Percentiles rank a stretch among this genome's conserved stretches.
Conservation (phyloP, 495 filamentous ascomycete species). For the Lasiosphaeris hirsuta region DNA sequence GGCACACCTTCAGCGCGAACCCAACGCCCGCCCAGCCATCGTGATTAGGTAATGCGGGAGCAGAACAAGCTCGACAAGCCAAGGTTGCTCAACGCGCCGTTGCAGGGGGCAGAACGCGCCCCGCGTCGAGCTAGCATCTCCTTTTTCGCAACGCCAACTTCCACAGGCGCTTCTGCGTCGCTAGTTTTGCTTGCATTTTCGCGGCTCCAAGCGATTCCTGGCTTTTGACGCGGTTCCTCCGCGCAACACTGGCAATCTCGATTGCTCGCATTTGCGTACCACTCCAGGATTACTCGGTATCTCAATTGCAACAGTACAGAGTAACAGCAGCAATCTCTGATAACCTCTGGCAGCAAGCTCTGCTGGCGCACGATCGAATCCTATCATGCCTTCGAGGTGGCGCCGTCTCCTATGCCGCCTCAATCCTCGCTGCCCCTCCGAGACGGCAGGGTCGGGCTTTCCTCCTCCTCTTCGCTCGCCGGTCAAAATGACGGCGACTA, state of each 20-base stretch:
- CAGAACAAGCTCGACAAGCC: neutral
- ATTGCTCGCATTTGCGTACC: neutral
- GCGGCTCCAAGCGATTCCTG: neutral
- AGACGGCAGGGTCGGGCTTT: slow-evolving; percentile 44
- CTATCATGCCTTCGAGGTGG: slow-evolving; percentile 36
- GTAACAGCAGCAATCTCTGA: neutral
- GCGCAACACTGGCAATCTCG: neutral
- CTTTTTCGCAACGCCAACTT: slow-evolving; percentile 2
- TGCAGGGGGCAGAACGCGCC: slow-evolving; percentile 16
- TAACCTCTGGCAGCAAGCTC: neutral
- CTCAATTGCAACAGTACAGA: slow-evolving; percentile 10
- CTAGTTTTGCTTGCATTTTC: neutral
- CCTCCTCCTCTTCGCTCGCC: slow-evolving; percentile 29
- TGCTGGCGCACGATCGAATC: slow-evolving; percentile 17
- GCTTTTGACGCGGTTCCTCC: neutral
- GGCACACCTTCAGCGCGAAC: neutral
- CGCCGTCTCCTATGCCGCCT: slow-evolving; percentile 31
- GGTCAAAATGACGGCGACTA: slow-evolving; percentile 33
- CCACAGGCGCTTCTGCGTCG: neutral
- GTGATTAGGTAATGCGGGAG: slow-evolving; percentile 13
- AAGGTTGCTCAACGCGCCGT: neutral
- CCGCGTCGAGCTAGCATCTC: slow-evolving; percentile 6
- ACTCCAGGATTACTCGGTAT: slow-evolving; percentile 13
- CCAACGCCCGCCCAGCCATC: neutral
- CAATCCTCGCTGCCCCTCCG: slow-evolving; percentile 29